These are phyloP conservation scores for Jamesozyma spencerorum DNA, from an alignment of 805 yeast species.

Conservation along the genomic window DNA sequence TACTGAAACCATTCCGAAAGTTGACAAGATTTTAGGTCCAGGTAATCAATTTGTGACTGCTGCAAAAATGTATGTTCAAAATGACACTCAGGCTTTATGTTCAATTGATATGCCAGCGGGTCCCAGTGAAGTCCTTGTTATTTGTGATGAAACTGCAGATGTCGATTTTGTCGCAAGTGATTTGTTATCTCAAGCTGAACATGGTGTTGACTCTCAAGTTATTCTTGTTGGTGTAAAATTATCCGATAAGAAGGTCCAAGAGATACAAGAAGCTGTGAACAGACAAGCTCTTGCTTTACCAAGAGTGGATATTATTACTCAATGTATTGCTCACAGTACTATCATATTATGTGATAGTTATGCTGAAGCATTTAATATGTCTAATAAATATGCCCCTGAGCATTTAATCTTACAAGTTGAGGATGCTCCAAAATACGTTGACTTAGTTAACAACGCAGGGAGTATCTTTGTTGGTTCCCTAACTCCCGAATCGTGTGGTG, in stretches of 20 bases:
- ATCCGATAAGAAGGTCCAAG: conserved; percentile 47
- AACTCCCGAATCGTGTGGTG: conserved; percentile 98
- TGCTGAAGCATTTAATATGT: conserved; percentile 76
- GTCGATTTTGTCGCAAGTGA: conserved; percentile 97
- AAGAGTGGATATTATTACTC: conserved; percentile 85
- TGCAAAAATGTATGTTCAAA: conserved; percentile 95
- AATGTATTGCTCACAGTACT: conserved; percentile 86
- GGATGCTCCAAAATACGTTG: conserved; percentile 64
- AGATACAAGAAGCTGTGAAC: conserved; percentile 74
- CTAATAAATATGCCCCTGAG: conserved; percentile 94
- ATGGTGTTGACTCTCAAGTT: conserved; percentile 97
- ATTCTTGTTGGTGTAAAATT: conserved; percentile 77
- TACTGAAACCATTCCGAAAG: conserved; percentile 83
- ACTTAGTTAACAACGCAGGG: conserved; percentile 83
- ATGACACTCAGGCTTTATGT: conserved; percentile 89
- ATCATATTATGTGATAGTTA: conserved; percentile 59
- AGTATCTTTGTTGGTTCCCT: conserved; percentile 92
- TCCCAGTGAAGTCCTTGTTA: conserved; percentile 94
- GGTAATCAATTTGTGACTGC: conserved; percentile 99
- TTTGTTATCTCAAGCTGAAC: conserved; percentile 95
- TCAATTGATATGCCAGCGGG: conserved; percentile 99
- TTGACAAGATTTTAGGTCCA: conserved; percentile 96
- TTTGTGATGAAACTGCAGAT: conserved; percentile 81
- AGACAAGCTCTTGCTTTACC: conserved; percentile 78
- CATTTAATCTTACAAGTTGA: conserved; percentile 88